These are phyloP conservation scores for Dactylellina leptospora DNA, from an alignment of 2,329 filamentous ascomycete genomes.

Conservation along the genomic window DNA sequence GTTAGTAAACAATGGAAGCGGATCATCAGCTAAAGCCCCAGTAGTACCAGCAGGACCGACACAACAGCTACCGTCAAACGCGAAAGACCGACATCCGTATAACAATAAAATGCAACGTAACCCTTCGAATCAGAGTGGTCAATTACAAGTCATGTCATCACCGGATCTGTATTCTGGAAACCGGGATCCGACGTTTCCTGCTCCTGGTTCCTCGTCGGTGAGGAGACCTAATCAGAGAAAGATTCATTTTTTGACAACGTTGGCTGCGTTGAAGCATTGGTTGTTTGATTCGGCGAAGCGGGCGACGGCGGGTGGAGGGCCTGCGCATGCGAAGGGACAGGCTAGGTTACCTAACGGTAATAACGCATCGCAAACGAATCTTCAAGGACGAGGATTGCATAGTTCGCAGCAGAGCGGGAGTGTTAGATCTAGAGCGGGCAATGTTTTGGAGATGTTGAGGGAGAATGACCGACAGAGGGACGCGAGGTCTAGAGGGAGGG, in stretches of 20 bases:
- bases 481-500: slow-evolving; percentile 32
- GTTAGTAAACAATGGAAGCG: slow-evolving; percentile 52
- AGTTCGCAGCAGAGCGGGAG: slow-evolving; percentile 47
- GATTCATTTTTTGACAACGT: slow-evolving; percentile 70
- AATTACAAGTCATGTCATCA: slow-evolving; percentile 57
- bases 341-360: slow-evolving; percentile 39
- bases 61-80: slow-evolving; percentile 80
- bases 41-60: slow-evolving; percentile 61
- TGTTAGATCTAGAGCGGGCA: slow-evolving; percentile 38
- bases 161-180: slow-evolving; percentile 54
- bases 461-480: slow-evolving; percentile 42
- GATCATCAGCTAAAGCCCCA: slow-evolving; percentile 55
- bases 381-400: slow-evolving; percentile 31
- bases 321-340: slow-evolving; percentile 57
- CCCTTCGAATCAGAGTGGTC: slow-evolving; percentile 56
- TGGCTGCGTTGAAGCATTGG: slow-evolving; percentile 76
- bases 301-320: slow-evolving; percentile 70
- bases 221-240: slow-evolving; percentile 72
- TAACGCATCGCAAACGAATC: slow-evolving; percentile 44
- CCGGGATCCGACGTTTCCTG: slow-evolving; percentile 42
- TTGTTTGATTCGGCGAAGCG: slow-evolving; percentile 74
- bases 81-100: slow-evolving; percentile 59
- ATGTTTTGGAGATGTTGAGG: slow-evolving; percentile 44
- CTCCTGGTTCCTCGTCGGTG: slow-evolving; percentile 17
- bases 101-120: slow-evolving; percentile 57